Conservation (phyloP, 2,329 filamentous ascomycete genomes). For the Calonectria fujianensis region DNA sequence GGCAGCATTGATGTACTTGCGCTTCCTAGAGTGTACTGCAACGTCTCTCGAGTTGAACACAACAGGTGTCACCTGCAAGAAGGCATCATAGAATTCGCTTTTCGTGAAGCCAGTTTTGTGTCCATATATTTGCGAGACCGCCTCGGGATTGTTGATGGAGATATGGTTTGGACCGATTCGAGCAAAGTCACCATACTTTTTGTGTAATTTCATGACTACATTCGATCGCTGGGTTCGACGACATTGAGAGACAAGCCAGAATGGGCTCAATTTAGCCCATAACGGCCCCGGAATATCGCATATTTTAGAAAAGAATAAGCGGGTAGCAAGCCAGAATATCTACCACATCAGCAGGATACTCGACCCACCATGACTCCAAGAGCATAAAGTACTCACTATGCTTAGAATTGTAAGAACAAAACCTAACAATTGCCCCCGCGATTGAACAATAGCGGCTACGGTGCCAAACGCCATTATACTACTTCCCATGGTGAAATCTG, state of each 20-base stretch:
- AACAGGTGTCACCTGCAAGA: neutral
- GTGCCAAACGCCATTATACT: no score
- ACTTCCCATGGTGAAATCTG: neutral
- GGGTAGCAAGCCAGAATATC: neutral
- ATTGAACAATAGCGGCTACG: no score
- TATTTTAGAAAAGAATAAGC: neutral
- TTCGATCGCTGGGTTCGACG: neutral
- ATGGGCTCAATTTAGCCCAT: neutral
- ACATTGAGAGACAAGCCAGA: conserved; percentile 5
- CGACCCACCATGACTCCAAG: neutral
- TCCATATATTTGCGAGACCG: neutral
- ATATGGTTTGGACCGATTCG: neutral
- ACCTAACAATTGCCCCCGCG: neutral
- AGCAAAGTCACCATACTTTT: neutral
- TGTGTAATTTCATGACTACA: conserved; percentile 1
- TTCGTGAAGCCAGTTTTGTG: conserved; percentile 15
- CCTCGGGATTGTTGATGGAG: conserved; percentile 1
- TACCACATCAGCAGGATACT: neutral
- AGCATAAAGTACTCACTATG: neutral
- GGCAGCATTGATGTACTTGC: conserved; percentile 12
- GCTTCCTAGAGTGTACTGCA: neutral
- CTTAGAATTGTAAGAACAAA: neutral
- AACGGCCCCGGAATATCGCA: neutral
- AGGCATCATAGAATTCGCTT: conserved; percentile 12
- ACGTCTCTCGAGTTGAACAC: conserved; percentile 4